A percentile compares a stretch with the other conserved stretches of the same genome.
Evolutionary conservation across 1,284 basidiomycete species (phyloP).

Genomic region (Pseudozyma sp.): DNA sequence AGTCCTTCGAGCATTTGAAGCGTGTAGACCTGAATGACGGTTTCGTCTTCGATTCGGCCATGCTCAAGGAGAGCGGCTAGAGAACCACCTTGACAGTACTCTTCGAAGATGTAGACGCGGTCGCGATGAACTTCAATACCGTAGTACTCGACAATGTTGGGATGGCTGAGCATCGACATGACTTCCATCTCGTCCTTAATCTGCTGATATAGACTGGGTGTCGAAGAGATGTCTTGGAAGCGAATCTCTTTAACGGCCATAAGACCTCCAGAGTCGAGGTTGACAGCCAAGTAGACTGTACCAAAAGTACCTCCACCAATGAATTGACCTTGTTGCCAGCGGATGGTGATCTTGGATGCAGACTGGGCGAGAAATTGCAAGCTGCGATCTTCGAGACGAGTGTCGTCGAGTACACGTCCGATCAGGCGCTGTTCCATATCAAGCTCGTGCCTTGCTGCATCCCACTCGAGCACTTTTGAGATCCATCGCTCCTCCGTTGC

Average conservation of each 20-base stretch:
- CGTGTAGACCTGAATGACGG: slow-evolving; percentile 93
- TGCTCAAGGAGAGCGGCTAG: slow-evolving; percentile 89
- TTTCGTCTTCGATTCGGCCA: slow-evolving; percentile 95
- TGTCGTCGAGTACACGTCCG: slow-evolving; percentile 67
- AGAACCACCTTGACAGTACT: slow-evolving; percentile 97
- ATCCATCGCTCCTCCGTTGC: slow-evolving; percentile 63
- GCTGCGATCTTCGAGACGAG: slow-evolving; percentile 64
- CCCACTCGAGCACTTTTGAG: slow-evolving; percentile 58
- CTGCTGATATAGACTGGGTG: slow-evolving; percentile 77
- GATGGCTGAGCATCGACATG: slow-evolving; percentile 98
- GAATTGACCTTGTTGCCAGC: slow-evolving; percentile 98
- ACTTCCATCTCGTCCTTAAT: slow-evolving; percentile 97
- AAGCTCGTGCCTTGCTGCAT: slow-evolving; percentile 55
- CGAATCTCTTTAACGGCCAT: slow-evolving; percentile 99
- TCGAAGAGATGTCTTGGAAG: slow-evolving; percentile 87
- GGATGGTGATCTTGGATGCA: slow-evolving; percentile 86
- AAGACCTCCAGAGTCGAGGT: slow-evolving; percentile 92
- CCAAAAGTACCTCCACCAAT: slow-evolving; percentile 94
- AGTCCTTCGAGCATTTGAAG: slow-evolving; percentile 97
- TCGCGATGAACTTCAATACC: slow-evolving; percentile 99
- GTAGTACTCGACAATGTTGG: slow-evolving; percentile 98
- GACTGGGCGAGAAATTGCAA: slow-evolving; percentile 71
- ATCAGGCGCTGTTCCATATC: slow-evolving; percentile 63
- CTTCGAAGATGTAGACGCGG: slow-evolving; percentile 99
- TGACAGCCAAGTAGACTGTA: slow-evolving; percentile 93